Evolutionary conservation across 1,284 basidiomycete species (phyloP), one percentile per base, ranked within the genome.

Genomic region (Cryptococcus hybrid): DNA sequence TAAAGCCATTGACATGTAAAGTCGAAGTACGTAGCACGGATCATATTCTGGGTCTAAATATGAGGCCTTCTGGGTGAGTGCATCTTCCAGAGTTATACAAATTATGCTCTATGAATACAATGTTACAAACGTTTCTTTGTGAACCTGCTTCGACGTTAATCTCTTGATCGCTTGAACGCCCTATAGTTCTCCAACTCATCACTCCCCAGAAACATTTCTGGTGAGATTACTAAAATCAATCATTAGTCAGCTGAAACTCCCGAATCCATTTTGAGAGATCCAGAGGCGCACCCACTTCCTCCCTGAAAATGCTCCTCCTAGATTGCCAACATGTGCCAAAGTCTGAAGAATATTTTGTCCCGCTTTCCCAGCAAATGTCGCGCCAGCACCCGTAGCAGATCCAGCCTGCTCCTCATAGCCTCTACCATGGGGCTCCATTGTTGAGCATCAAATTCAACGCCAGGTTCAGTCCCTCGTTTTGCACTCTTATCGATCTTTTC

Each of bases 281-380:
- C 4, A 39, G 40, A 42, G 15, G 52, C 59, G 53, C 56, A 61
- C 60, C 60, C 57, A 61, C 60, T 52, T 56, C 48, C 58, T 55
- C 55, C 58, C 35, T 4, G 39, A 38, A 24, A 42, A 42, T 7
- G 50, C 50, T 34, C 47, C 47, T 34, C 47, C 47, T 6, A 47
- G 18, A 13, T n/a, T 47, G 13, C 50, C 50, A 30, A 51, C 50
- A 39, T 39, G 18, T 18, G 36, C n/a, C 15, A 51, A n/a, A 34
- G 36, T 34, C 18, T 36, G 42, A 8, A 48, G 34, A 6, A 34
- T 6, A 13, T 35, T 35, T 13, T 13, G 13, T 7, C 15, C 47
- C 34, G 18, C 47, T 13, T 13, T 35, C 15, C 34, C 34, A 8
- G 4, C 34, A 30, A 30, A 30, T 30, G 30, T 30, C 8, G 15